These are phyloP conservation scores for Coniochaeta sp. DNA, from an alignment of 2,329 filamentous ascomycete species.

Conservation along the genomic window DNA sequence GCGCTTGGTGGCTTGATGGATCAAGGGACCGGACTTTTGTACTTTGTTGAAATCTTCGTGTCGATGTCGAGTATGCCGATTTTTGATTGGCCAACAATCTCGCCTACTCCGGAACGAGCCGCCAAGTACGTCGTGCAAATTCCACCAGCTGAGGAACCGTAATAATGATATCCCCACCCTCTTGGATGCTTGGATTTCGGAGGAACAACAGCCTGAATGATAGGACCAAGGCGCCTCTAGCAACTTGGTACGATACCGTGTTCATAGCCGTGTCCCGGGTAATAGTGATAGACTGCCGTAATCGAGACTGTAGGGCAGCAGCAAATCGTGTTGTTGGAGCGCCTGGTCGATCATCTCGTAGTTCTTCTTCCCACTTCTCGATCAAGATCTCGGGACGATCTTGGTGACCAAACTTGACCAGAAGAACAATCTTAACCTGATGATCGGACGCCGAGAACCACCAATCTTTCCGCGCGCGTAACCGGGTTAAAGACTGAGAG, in stretches of 20 bases:
- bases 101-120: too few relatives aligned
- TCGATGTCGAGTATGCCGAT: too few relatives aligned
- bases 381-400: not conserved
- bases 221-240: constrained; percentile 2
- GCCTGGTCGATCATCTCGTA: not conserved
- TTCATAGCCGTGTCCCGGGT: not conserved
- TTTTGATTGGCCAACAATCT: too few relatives aligned
- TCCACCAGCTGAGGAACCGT: not conserved
- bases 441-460: not conserved
- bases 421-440: not conserved
- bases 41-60: not conserved
- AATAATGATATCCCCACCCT: not conserved
- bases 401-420: not conserved
- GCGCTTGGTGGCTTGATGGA: not conserved
- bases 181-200: not conserved
- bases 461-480: not conserved
- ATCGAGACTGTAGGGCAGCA: not conserved
- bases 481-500: not conserved
- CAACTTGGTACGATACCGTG: not conserved
- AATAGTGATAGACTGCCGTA: not conserved
- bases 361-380: not conserved
- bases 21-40: not conserved
- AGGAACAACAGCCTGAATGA: not conserved
- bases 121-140: too few relatives aligned
- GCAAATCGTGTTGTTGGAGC: not conserved